Base-by-base conservation (phyloP, 2,329 filamentous ascomycete species). In the Fusarium coicis region DNA sequence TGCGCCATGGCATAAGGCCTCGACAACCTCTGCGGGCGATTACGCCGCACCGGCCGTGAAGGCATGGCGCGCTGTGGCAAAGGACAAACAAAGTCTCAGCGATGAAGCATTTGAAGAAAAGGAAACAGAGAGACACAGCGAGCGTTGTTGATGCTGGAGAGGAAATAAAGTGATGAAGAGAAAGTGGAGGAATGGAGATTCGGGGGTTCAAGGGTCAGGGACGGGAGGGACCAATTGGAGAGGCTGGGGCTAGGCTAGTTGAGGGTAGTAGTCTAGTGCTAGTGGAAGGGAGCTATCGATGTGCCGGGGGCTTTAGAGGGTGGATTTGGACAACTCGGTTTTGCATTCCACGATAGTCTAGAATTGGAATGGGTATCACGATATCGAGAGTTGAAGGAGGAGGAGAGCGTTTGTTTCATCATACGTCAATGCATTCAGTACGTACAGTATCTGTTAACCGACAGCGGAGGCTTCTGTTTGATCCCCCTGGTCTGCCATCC, bases 1-100 rank as follows among this genome's bases (percentile, higher is more conserved):
- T 79, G 77, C 36, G 72, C 30, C 28, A 78, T 60, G 28, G 56
- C 66, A 63, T 75, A 76, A 49, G 63, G 49, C 57, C 66, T 67
- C 6, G 72, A 63, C 37, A 69, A 64, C 47, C 58, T 60, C 34
- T 59, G 47, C 39, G 57, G 70, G 44, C 59, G 47, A 37, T 49
- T 73, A 63, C 62, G 64, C 50, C 63, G 50, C n/a, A 54, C 53
- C 19, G 34, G 34, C 62, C 64, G 46, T 49, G 53, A 58, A 66
- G 74, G 74, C 75, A 74, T 76, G 55, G 26, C 63, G 30, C 40
- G 34, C 44, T 52, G 10, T 26, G 7, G n/a, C 5, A 30, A 36
- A 18, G 14, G 30, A 2, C 7, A 15, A 15, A 11, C 7, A 26
- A 18, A 21, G 57, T 53, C 15, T 69, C 66, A 70, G 32, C 26